Evolutionary conservation across 768 basidiomycete genomes (phyloP), one percentile per base, ranked within the genome.

Genomic region (Leccinum disarticulatum): DNA sequence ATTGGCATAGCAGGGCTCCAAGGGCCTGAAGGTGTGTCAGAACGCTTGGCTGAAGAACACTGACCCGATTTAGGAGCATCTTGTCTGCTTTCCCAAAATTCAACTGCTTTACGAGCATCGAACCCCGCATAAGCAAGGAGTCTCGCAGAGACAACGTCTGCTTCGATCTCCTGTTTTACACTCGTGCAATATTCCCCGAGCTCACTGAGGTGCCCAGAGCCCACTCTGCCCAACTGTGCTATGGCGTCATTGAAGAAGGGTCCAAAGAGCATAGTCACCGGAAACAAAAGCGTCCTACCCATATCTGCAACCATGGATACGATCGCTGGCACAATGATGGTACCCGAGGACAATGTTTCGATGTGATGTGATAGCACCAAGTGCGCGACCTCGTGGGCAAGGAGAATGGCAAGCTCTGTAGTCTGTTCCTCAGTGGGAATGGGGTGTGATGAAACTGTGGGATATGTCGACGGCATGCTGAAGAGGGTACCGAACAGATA

Each of bases 181-280:
- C 85, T 91, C 50, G 88, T 92, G 69, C 93, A 95, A 54, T 84
- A 81, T 65, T 89, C 87, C 27, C 85, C 85, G 3, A 88, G 74
- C 71, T 86, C 88, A 52, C 80, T 77, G 41, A 95, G 78, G 68
- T 95, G 88, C 3, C 86, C 85, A 11, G 87, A 86, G 3, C 91
- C 88, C 1, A 90, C 81, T 69, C 87, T 87, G 27, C 92, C 88
- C 55, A 94, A 66, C 54, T 90, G 85, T 0, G 88, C 92, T 27
- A 98, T 82, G 3, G 93, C 95, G 66, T 99, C 96, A 68, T 96
- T 95, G 59, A 98, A 86, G 71, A 98, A 97, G 1, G 96, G 96
- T 0, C 96, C 95, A 57, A 98, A 86, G 9, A 95, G 68, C 88
- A 91, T 93, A 4, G 93, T 97, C 52, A 95, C 68, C 0, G 95